Percentiles rank a stretch among this genome's conserved stretches.
These are phyloP conservation scores for Millerago galiae DNA, from an alignment of 805 yeast genomes.

Conservation along the genomic window DNA sequence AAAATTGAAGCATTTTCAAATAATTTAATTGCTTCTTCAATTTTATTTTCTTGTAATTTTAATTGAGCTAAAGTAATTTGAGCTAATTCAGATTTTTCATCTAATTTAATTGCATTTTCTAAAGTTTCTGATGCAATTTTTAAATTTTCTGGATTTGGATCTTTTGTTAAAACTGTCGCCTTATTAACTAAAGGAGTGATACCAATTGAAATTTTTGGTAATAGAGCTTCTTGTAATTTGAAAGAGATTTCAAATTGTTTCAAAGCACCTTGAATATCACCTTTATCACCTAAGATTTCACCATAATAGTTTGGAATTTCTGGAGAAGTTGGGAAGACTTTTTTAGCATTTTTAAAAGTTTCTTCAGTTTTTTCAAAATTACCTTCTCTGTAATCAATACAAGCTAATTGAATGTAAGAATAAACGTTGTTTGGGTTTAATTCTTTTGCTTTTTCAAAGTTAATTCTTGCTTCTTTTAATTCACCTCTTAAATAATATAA, in stretches of 20 bases:
- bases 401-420: conserved; percentile 88
- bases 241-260: conserved; percentile 83
- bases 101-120: conserved; percentile 70
- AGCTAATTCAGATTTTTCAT: conserved; percentile 87
- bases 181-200: conserved; percentile 86
- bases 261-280: conserved; percentile 64
- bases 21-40: conserved; percentile 72
- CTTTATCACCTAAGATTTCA: conserved; percentile 81
- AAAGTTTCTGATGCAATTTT: conserved; percentile 59
- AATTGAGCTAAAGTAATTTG: conserved; percentile 88
- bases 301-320: conserved; percentile 95
- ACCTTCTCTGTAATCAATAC: conserved; percentile 80
- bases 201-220: conserved; percentile 66
- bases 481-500: conserved; percentile 76
- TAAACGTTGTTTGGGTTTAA: conserved; percentile 71
- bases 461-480: conserved; percentile 60
- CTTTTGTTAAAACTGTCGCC: conserved; percentile 65
- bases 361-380: conserved; percentile 50
- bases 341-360: conserved; percentile 61
- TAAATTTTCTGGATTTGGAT: conserved; percentile 36
- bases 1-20: conserved; percentile 79
- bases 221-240: conserved; percentile 64
- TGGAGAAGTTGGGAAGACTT: conserved; percentile 77
- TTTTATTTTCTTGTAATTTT: conserved; percentile 74
- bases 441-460: conserved; percentile 72